Percentiles rank a stretch among this genome's conserved stretches.
These are phyloP conservation scores for Cordyceps cateniannulata DNA, from an alignment of 2,329 filamentous ascomycete species.

Conservation along the genomic window DNA sequence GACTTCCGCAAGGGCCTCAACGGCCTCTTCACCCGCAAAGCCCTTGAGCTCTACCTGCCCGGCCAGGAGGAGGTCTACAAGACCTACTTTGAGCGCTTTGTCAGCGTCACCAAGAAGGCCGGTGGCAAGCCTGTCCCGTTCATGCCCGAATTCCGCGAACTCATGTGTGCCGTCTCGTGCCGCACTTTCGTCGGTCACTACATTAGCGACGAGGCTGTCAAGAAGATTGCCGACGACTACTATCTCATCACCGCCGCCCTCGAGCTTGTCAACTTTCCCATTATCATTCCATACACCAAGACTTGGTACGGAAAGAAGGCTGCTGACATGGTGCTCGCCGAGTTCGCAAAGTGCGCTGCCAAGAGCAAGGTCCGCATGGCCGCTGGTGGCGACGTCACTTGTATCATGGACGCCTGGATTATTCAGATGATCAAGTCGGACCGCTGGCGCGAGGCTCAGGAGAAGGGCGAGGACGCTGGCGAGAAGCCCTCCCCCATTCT, in stretches of 20 bases:
- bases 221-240: slow-evolving; percentile 94
- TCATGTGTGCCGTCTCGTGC: slow-evolving; percentile 92
- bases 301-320: slow-evolving; percentile 97
- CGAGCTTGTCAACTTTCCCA: slow-evolving; percentile 96
- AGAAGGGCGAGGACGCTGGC: slow-evolving; percentile 58
- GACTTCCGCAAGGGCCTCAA: slow-evolving; percentile 98
- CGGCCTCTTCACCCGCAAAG: slow-evolving; percentile 84
- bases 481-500: slow-evolving; percentile 80
- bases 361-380: slow-evolving; percentile 92
- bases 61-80: slow-evolving; percentile 90
- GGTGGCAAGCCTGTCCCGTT: slow-evolving; percentile 72
- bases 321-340: slow-evolving; percentile 81
- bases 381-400: slow-evolving; percentile 76
- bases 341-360: slow-evolving; percentile 85
- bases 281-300: slow-evolving; percentile 91
- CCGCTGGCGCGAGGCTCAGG: slow-evolving; percentile 71
- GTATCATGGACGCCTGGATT: slow-evolving; percentile 95
- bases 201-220: slow-evolving; percentile 81
- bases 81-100: slow-evolving; percentile 73
- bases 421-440: slow-evolving; percentile 81
- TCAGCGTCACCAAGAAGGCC: slow-evolving; percentile 66
- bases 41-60: slow-evolving; percentile 81
- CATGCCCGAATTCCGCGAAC: slow-evolving; percentile 87
- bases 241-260: slow-evolving; percentile 93
- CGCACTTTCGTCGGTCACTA: slow-evolving; percentile 97